Evolutionary conservation across 768 basidiomycete genomes (phyloP), one percentile per base, ranked within the genome.

Genomic region (Psilocybe sp.): DNA sequence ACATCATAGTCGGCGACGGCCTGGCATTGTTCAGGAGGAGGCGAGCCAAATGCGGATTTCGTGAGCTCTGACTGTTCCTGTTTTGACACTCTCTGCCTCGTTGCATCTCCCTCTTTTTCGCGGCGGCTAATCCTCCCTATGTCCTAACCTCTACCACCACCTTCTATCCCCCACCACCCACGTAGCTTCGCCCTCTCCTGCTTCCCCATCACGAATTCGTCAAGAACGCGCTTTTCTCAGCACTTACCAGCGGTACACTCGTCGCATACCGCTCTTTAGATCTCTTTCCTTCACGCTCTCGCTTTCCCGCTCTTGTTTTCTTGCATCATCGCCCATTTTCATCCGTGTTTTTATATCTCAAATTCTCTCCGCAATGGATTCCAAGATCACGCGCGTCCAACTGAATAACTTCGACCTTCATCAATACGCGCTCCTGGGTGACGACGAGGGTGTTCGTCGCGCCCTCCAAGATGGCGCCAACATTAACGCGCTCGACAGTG

Each of bases 401-500:
- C 61, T 68, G 54, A 68, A 71, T 45, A 69, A 71, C 53, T 65
- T 62, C 57, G 71, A 65, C 35, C 69, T 84, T 46, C 80, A 84
- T 55, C 67, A 66, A 42, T 83, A 80, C 33, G 84, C 84, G 40
- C 73, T 78, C 18, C 68, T 66, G 40, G 88, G 84, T 42, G 77
- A 82, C 59, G 72, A 79, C 39, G 65, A 73, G 28, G 80, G 74
- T 39, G 74, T 87, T 14, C 71, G 66, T 16, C 72, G 68, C 44
- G 78, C 82, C 38, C 70, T 90, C 48, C 68, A 70, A 7, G 65
- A 72, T 35, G 86, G 84, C 37, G 85, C 85, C 7, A 84, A 88
- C 63, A 74, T 89, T 46, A 89, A 90, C 60, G 76, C 79, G 37
- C 69, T 79, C 41, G 86, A 88, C 65, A 64, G 68, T 16, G 67